Base-by-base conservation (phyloP, 306 rosid genomes). In the Carpinus viminea region DNA sequence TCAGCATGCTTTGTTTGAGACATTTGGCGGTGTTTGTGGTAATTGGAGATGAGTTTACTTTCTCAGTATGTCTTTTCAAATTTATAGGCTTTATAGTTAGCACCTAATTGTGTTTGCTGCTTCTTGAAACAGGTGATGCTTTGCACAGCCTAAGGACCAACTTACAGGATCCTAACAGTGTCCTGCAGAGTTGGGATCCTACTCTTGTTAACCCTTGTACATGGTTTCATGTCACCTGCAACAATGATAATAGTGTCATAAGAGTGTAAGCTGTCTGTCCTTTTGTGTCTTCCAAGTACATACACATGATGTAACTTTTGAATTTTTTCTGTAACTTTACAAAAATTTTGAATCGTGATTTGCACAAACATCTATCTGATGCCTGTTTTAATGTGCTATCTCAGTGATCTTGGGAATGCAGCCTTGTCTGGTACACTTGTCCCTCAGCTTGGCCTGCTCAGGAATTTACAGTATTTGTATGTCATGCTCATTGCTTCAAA, bases 161-260 rank as follows among this genome's bases (percentile, higher is more conserved):
- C 82, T 91, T 95, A 77, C 87, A 74, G 74, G 99, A 95, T 81
- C 99, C 99, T 60, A 91, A 93, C 86, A 95, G 91, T 87, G 99
- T 95, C 74, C 81, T 95, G 84, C 98, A 93, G 78, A 95, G 99
- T 88, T 95, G 99, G 99, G 99, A 95, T 88, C 99, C 99, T 66
- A 95, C 99, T 11, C 99, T 93, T 48, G 99, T 95, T 73, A 95
- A 95, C 83, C 99, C 99, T 0, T 95, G 99, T 72, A 95, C 99
- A 52, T 95, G 99, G 99, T 95, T 95, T 86, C 99, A 93, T 78
- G 99, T 95, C 70, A 95, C 99, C 13, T 95, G 99, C 88, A 95
- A 93, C 87, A 95, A 95, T 80, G 99, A 93, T 75, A 95, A 95
- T 74, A 95, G 98, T 71, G 99, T 95, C 79, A 93, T 95, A 65